A percentile compares a stretch with the other conserved stretches of the same genome.
Conservation (phyloP, 306 rosid species). For the Trifolium dubium region DNA sequence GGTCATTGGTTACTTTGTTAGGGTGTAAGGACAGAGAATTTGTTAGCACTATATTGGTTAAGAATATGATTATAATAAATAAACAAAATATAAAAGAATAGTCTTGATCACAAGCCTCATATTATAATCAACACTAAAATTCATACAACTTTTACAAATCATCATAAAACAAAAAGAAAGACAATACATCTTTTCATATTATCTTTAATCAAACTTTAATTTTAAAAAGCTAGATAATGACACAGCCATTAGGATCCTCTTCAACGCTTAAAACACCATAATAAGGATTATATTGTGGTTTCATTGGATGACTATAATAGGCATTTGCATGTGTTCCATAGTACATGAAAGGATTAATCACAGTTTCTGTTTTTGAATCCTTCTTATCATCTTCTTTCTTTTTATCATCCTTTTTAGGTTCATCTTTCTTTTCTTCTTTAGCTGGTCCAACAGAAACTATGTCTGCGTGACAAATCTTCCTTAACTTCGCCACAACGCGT, state of each 20-base stretch:
- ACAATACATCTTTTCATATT: too few relatives aligned
- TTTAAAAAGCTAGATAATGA: constrained; percentile 48
- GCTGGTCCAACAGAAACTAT: constrained; percentile 59
- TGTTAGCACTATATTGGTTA: too few relatives aligned
- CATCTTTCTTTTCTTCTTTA: constrained; percentile 63
- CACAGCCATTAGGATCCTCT: constrained; percentile 62
- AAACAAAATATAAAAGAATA: not conserved
- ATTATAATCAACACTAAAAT: not conserved
- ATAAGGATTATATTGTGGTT: constrained; percentile 6
- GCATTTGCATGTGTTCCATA: constrained; percentile 1
- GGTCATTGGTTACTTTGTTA: too few relatives aligned
- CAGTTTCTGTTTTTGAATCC: not conserved
- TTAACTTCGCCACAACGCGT: constrained; percentile 49
- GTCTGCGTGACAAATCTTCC: constrained; percentile 50
- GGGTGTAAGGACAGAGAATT: too few relatives aligned
- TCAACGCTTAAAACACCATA: constrained; percentile 24
- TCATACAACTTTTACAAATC: not conserved
- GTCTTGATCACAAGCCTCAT: not conserved
- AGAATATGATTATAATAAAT: too few relatives aligned
- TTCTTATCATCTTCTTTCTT: not conserved
- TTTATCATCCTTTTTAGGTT: constrained; percentile 13
- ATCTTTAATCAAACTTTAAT: not conserved
- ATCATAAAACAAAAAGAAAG: not conserved
- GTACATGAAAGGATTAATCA: not conserved
- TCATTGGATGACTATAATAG: constrained; percentile 18